phyloP scores from a whole-genome alignment of 495 filamentous ascomycete species.

The Penicillium angulare region DNA sequence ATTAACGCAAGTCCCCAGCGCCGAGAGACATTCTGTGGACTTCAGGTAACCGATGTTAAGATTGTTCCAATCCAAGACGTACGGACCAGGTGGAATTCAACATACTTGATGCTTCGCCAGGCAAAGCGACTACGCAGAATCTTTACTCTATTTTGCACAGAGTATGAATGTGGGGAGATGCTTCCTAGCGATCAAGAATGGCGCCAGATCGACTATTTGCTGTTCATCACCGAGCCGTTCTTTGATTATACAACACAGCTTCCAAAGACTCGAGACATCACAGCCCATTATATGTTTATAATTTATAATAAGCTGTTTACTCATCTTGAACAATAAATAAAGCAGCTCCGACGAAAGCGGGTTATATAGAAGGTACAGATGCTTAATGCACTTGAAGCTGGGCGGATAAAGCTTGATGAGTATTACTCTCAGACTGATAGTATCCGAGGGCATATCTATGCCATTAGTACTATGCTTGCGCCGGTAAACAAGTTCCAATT shows the following conservation, averaged over 20 bases:
- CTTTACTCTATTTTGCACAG: slow-evolving; percentile 11
- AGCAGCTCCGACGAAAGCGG: slow-evolving; percentile 2
- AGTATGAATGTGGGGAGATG: slow-evolving; percentile 9
- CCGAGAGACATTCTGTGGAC: slow-evolving; percentile 5
- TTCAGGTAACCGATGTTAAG: slow-evolving; percentile 8
- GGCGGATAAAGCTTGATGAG: slow-evolving; percentile 5
- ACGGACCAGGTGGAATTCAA: slow-evolving; percentile 7
- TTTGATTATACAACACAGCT: slow-evolving; percentile 9
- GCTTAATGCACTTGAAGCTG: slow-evolving; percentile 2
- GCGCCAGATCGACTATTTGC: slow-evolving; percentile 22
- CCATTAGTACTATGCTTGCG: slow-evolving; percentile 19
- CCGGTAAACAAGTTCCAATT: slow-evolving; percentile 22
- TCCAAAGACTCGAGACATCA: slow-evolving; percentile 15
- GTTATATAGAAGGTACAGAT: slow-evolving; percentile 14
- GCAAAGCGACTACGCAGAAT: slow-evolving; percentile 9
- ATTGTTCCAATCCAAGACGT: slow-evolving; percentile 26
- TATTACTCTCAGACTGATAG: slow-evolving; percentile 18
- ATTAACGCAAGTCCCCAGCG: slow-evolving; percentile 9
- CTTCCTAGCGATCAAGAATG: slow-evolving; percentile 12
- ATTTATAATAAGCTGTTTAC: slow-evolving; percentile 20
- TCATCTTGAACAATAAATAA: slow-evolving; percentile 2
- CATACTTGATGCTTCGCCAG: slow-evolving; percentile 20
- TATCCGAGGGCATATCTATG: slow-evolving; percentile 10
- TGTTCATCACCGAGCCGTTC: slow-evolving; percentile 12
- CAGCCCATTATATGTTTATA: slow-evolving; percentile 11